Evolutionary conservation across 2,329 filamentous ascomycete genomes (phyloP), one percentile per base, ranked within the genome.

Genomic region (Fusarium pininemorale): DNA sequence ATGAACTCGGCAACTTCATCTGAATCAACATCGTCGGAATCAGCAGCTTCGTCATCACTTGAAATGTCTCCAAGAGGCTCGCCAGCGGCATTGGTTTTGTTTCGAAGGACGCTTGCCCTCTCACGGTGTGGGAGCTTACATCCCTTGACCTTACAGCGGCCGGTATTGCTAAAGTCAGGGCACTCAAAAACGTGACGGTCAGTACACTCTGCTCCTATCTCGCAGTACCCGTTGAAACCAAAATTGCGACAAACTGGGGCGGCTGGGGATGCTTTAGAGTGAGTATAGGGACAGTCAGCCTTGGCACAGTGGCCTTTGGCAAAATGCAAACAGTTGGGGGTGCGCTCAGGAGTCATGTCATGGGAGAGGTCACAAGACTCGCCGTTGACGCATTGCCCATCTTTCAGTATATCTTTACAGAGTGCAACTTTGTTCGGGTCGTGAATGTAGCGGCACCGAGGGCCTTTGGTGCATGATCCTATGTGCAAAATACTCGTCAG

Each of bases 151-250:
- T 91, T 91, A 89, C 96, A 99, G 72, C 87, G 86, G 78, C 96
- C 96, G 69, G 90, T 94, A 84, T 98, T 97, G 88, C 94, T 94
- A 86, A 97, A 98, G 82, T 97, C 93, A 72, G 96, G 96, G 83
- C 96, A 98, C 83, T 98, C 96, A 84, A 93, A 92, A 66, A 96
- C 92, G 85, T 99, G 96, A 70, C 95, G 92, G 73, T 96, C 91
- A 69, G 90, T 84, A 83, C 96, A 98, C 63, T 87, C 84, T 63
- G 89, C 88, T 69, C 96, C 96, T 81, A 93, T 93, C 70, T 93
- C 91, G 85, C 96, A 98, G 83, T 95, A 98, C 60, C 96, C 96
- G 79, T 95, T 89, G 61, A 91, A 90, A 35, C 94, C 96, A 85
- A 99, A 98, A 26, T 90, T 85, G 77, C 91, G 90, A 84, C 96